Percentiles rank a stretch among this genome's conserved stretches.
Conservation (phyloP, 768 basidiomycete species). For the Serpula lacrymans region DNA sequence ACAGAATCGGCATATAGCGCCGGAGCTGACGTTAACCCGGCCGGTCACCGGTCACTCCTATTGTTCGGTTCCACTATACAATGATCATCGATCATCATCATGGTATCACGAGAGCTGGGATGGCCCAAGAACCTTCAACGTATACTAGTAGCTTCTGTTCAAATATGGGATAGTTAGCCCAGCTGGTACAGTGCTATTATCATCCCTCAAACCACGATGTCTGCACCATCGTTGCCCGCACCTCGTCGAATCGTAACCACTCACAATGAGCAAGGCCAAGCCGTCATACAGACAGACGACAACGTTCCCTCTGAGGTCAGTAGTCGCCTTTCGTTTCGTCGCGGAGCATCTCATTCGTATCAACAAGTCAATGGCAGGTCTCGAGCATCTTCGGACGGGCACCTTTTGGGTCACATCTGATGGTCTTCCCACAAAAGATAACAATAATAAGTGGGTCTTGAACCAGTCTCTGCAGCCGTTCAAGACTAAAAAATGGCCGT, state of each 20-base stretch:
- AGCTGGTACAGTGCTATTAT: no score
- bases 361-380: not conserved
- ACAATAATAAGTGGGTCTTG: slow-evolving; percentile 41
- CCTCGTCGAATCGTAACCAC: slow-evolving; percentile 51
- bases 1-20: not conserved
- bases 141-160: no score
- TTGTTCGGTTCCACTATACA: not conserved
- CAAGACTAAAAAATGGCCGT: not conserved
- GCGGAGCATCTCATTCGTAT: not conserved
- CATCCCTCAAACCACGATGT: no score
- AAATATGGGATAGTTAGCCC: no score
- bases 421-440: slow-evolving; percentile 51
- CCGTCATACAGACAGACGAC: slow-evolving; percentile 37
- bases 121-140: no score
- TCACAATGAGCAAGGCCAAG: slow-evolving; percentile 41
- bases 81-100: no score
- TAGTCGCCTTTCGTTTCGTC: slow-evolving; percentile 28
- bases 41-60: not conserved
- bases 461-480: not conserved
- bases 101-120: no score
- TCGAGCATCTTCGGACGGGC: slow-evolving; percentile 14
- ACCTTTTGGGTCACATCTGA: slow-evolving; percentile 49
- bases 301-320: slow-evolving; percentile 20
- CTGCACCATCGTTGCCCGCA: slow-evolving; percentile 28
- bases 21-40: not conserved